Percentiles rank a stretch among this genome's conserved stretches.
Evolutionary conservation across 495 filamentous ascomycete genomes (phyloP).

Genomic region (Ramalina intermedia): DNA sequence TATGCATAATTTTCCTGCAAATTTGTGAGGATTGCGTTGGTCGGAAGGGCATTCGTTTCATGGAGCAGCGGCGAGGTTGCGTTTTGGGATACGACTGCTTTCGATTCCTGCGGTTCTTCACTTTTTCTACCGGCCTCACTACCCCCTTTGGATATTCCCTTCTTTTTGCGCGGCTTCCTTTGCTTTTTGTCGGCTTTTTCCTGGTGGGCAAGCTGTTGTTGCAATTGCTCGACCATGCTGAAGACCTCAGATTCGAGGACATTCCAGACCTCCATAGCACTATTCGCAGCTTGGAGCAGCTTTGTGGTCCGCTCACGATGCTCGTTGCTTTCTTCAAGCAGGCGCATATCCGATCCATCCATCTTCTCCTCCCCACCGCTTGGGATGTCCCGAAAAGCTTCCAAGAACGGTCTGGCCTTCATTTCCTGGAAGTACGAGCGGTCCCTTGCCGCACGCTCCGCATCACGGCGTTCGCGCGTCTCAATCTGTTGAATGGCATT

Average conservation of each 20-base stretch:
- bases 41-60: slow-evolving; percentile 1
- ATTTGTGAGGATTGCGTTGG: slow-evolving; percentile 27
- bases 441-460: too few relatives aligned
- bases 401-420: not conserved
- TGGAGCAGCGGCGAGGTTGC: not conserved
- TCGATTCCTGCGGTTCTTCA: not conserved
- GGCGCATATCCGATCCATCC: too few relatives aligned
- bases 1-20: slow-evolving; percentile 54
- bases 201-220: slow-evolving; percentile 14
- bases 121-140: not conserved
- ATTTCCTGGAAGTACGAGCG: too few relatives aligned
- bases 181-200: slow-evolving; percentile 4
- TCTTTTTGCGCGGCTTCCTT: slow-evolving; percentile 4
- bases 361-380: too few relatives aligned
- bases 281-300: slow-evolving; percentile 33
- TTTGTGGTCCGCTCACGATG: slow-evolving; percentile 23
- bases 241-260: slow-evolving; percentile 58
- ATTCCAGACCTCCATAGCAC: slow-evolving; percentile 58
- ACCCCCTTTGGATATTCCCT: not conserved
- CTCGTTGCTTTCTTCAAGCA: not conserved
- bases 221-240: slow-evolving; percentile 36
- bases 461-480: not conserved
- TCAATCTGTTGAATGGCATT: slow-evolving; percentile 4
- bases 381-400: not conserved
- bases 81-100: not conserved